Base-by-base conservation (phyloP, 78 protist species). In the Paratrimastix pyriformis region DNA sequence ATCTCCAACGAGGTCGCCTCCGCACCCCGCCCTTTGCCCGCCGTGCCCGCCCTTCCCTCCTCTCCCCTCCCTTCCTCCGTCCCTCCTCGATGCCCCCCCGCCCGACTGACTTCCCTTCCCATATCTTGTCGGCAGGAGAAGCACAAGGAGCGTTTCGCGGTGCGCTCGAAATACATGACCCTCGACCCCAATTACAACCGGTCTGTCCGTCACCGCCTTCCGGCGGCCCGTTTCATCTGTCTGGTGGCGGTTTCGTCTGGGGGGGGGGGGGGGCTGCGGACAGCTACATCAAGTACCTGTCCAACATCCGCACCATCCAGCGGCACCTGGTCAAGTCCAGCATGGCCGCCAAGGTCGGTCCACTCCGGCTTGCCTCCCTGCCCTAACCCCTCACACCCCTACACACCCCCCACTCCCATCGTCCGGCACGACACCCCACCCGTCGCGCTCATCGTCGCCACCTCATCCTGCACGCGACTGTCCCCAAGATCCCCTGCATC, bases 1-100 rank as follows among this genome's bases (percentile, higher is more conserved):
- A 80, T 84, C 52, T 68, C 77, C 65, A 80, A 84, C 44, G 88
- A 84, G 77, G n/a, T n/a, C n/a, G n/a, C n/a, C n/a, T n/a, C n/a
- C n/a, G n/a, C n/a, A n/a, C n/a, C n/a, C n/a, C n/a, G n/a, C n/a
- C n/a, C n/a, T n/a, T n/a, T n/a, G n/a, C n/a, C n/a, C n/a, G n/a
- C n/a, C n/a, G n/a, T n/a, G n/a, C n/a, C n/a, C n/a, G n/a, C n/a
- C n/a, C n/a, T n/a, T n/a, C n/a, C n/a, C n/a, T n/a, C n/a, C n/a
- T n/a, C n/a, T n/a, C n/a, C n/a, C n/a, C n/a, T n/a, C n/a, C n/a
- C n/a, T n/a, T n/a, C n/a, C n/a, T n/a, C n/a, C n/a, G n/a, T n/a
- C n/a, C n/a, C n/a, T n/a, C n/a, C n/a, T n/a, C n/a, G n/a, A n/a
- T n/a, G n/a, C n/a, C n/a, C n/a, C n/a, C n/a, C n/a, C n/a, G n/a